Conservation (phyloP, 164 flowering plant genomes). For the Taxillus chinensis region DNA sequence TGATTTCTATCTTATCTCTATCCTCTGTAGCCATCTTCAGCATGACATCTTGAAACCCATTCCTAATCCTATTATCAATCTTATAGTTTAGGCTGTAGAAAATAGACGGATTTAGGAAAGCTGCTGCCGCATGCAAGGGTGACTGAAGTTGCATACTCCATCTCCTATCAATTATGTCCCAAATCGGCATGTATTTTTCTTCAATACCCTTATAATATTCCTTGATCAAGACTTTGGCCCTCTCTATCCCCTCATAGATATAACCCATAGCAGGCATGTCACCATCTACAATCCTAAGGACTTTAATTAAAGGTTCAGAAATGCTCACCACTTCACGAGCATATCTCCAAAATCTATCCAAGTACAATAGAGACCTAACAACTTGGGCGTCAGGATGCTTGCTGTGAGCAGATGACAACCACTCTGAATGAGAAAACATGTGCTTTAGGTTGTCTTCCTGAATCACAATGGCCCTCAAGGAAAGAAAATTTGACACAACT, state of each 20-base stretch:
- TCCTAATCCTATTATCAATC: constrained; percentile 48
- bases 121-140: constrained; percentile 55
- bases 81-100: constrained; percentile 42
- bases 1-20: constrained; percentile 46
- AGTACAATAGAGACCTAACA: constrained; percentile 29
- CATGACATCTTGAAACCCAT: constrained; percentile 70
- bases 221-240: constrained; percentile 51
- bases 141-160: constrained; percentile 52
- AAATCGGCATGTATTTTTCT: constrained; percentile 45
- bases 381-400: constrained; percentile 42
- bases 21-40: constrained; percentile 42
- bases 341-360: constrained; percentile 54
- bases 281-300: constrained; percentile 55
- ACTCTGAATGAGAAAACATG: constrained; percentile 55
- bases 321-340: constrained; percentile 44
- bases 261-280: constrained; percentile 76
- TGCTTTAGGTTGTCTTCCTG: constrained; percentile 49
- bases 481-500: constrained; percentile 36
- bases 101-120: constrained; percentile 60
- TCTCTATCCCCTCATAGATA: constrained; percentile 62
- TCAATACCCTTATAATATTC: constrained; percentile 41
- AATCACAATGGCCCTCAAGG: constrained; percentile 43
- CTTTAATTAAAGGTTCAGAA: constrained; percentile 51
- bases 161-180: constrained; percentile 62
- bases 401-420: constrained; percentile 37